Conservation (phyloP, 805 yeast genomes). For the Sungouiella blattae region DNA sequence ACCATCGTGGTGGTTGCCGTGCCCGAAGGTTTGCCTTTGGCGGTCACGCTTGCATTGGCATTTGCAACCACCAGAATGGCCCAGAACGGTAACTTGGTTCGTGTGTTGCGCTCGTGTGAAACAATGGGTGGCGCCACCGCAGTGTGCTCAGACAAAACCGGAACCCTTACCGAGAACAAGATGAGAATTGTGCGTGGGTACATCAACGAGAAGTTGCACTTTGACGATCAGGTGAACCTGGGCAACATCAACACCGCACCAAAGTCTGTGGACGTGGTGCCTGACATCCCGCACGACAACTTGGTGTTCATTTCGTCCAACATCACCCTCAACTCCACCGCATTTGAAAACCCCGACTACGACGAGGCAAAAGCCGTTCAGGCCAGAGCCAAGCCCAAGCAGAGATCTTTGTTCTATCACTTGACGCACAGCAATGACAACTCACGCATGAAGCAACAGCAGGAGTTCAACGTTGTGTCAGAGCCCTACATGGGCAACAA, state of each 20-base stretch:
- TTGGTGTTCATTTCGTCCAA: conserved; percentile 43
- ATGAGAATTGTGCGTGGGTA: conserved; percentile 87
- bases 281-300: conserved; percentile 19
- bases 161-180: conserved; percentile 89
- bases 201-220: conserved; percentile 8
- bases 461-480: conserved; percentile 15
- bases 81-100: conserved; percentile 91
- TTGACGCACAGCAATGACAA: conserved; percentile 16
- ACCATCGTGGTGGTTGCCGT: conserved; percentile 96
- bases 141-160: conserved; percentile 95
- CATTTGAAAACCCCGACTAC: conserved; percentile 67
- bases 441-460: too few species aligned
- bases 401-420: conserved; percentile 25
- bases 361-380: conserved; percentile 28
- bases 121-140: conserved; percentile 99
- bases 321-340: conserved; percentile 79
- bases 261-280: conserved; percentile 20
- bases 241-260: conserved; percentile 23
- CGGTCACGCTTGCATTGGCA: conserved; percentile 94
- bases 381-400: conserved; percentile 27
- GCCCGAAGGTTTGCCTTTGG: conserved; percentile 98
- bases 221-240: conserved; percentile 48
- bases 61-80: conserved; percentile 99
- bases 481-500: conserved; percentile 86
- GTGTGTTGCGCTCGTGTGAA: conserved; percentile 91